A percentile compares a stretch with the other conserved stretches of the same genome.
phyloP scores from a whole-genome alignment of 345 rosid species.

The Odontarrhena argentea region DNA sequence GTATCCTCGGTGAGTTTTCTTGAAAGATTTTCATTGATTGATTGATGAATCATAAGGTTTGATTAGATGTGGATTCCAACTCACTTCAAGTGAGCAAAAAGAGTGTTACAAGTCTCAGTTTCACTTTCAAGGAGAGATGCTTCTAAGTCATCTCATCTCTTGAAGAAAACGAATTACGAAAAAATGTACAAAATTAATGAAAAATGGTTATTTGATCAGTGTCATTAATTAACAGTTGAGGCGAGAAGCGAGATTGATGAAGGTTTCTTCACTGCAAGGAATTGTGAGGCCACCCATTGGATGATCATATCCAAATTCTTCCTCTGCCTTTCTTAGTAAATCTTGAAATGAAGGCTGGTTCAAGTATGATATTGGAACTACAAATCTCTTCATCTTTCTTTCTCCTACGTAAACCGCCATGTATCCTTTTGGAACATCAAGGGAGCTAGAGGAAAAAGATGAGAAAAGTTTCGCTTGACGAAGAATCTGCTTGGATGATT shows the following conservation, averaged over 20 bases:
- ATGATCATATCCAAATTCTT: constrained; percentile 49
- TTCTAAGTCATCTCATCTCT: constrained; percentile 37
- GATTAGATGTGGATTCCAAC: constrained; percentile 31
- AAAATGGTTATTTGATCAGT: constrained; percentile 9
- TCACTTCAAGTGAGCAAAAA: constrained; percentile 40
- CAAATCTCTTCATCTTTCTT: constrained; percentile 42
- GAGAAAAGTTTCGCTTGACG: constrained; percentile 36
- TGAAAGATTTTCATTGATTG: constrained; percentile 1
- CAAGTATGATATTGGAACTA: constrained; percentile 46
- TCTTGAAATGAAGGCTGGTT: constrained; percentile 48
- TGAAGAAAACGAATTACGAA: constrained; percentile 27
- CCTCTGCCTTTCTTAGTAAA: constrained; percentile 43
- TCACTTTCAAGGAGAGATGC: constrained; percentile 42
- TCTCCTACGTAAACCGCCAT: constrained; percentile 50
- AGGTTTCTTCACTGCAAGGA: constrained; percentile 49
- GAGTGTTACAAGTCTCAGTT: constrained; percentile 41
- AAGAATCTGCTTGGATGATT: constrained; percentile 40
- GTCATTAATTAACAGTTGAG: constrained; percentile 27
- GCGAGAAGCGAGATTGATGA: constrained; percentile 43
- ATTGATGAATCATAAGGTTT: constrained; percentile 20
- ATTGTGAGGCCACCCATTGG: constrained; percentile 51
- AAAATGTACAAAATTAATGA: constrained; percentile 30
- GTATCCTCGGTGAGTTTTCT: not conserved
- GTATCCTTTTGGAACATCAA: constrained; percentile 51
- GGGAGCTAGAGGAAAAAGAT: constrained; percentile 30